phyloP scores from a whole-genome alignment of 202 grass and related monocot species.

The Miscanthus sacchariflorus region DNA sequence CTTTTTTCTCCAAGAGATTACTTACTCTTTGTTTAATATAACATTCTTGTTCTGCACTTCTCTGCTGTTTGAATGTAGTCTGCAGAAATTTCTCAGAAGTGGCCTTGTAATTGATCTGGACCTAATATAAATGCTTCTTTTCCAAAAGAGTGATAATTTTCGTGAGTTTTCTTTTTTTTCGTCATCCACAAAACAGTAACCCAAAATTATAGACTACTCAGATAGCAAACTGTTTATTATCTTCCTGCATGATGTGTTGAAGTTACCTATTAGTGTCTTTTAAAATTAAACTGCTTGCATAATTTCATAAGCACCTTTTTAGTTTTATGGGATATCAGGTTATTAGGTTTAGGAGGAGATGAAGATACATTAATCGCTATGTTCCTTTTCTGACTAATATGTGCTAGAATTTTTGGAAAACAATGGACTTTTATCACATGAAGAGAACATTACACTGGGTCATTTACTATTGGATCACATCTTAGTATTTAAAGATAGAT shows the following conservation, averaged over 20 bases:
- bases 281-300: conserved; percentile 19
- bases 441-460: conserved; percentile 9
- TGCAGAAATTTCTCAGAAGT: not conserved
- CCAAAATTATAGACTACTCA: conserved; percentile 2
- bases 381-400: not conserved
- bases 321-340: not conserved
- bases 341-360: conserved; percentile 24
- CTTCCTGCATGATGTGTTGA: conserved; percentile 16
- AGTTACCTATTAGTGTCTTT: not conserved
- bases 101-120: conserved; percentile 12
- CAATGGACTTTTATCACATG: not conserved
- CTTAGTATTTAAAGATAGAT: conserved; percentile 20
- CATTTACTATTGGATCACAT: conserved; percentile 17
- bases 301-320: conserved; percentile 3
- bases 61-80: not conserved
- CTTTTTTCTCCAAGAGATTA: not conserved
- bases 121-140: not conserved
- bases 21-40: not conserved
- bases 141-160: not conserved
- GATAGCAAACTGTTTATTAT: conserved; percentile 13
- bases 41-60: not conserved
- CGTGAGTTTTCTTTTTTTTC: not conserved
- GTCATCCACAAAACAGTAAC: not conserved
- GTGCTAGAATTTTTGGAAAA: conserved; percentile 21
- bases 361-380: conserved; percentile 1